Conservation (phyloP, 345 rosid genomes). For the Melastoma malabathricum region DNA sequence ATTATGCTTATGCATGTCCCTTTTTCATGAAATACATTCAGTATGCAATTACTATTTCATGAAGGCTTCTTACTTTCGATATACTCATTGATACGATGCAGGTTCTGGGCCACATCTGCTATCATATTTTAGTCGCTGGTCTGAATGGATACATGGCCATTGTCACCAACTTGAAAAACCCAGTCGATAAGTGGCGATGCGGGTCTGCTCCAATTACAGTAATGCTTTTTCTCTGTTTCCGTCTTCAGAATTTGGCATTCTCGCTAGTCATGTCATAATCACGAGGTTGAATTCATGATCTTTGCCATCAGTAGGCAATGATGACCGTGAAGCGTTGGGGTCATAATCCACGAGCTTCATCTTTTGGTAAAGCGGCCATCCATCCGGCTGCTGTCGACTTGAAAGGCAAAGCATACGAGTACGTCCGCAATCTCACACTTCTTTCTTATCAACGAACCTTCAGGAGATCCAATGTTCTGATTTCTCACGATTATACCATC, state of each 20-base stretch:
- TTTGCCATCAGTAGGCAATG: conserved; percentile 52
- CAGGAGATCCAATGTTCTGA: too few species aligned
- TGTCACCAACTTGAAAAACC: conserved; percentile 71
- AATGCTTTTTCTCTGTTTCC: conserved; percentile 16
- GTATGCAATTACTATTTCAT: background rate
- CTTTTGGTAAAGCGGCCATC: conserved; percentile 88
- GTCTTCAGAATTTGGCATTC: too few species aligned
- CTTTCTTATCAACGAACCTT: too few species aligned
- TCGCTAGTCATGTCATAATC: too few species aligned
- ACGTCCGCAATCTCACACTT: conserved; percentile 11
- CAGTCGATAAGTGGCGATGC: conserved; percentile 85
- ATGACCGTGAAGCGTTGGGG: conserved; percentile 97
- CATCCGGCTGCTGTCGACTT: conserved; percentile 91
- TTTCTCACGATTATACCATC: too few species aligned
- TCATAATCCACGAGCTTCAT: conserved; percentile 50
- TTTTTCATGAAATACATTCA: background rate
- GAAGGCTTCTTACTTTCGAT: too few species aligned
- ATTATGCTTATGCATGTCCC: conserved; percentile 83
- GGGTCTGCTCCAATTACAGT: conserved; percentile 96
- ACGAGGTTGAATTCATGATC: too few species aligned
- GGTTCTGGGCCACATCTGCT: conserved; percentile 93
- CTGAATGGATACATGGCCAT: conserved; percentile 97
- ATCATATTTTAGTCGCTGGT: conserved; percentile 87
- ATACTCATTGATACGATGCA: conserved; percentile 13
- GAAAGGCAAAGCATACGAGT: conserved; percentile 97